Evolutionary conservation across 2,329 filamentous ascomycete species (phyloP), one percentile per base, ranked within the genome.

Genomic region (Aspergillus sp.): DNA sequence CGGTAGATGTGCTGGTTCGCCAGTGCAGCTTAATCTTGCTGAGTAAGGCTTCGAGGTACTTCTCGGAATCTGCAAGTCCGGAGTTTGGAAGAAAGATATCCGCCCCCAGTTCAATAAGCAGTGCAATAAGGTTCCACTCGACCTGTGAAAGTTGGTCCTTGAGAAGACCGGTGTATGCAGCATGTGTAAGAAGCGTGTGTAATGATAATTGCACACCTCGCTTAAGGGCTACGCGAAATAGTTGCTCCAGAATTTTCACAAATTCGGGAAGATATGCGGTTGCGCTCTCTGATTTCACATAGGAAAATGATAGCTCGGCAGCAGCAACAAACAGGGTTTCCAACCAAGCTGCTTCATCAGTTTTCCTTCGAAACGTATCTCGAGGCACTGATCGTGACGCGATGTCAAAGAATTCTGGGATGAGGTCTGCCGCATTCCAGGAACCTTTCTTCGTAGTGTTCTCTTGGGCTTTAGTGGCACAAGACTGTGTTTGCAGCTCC

Each of bases 301-400:
- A 69, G 12, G 70, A 75, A 45, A 70, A 78, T 9, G 73, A 71
- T 43, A 74, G 63, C 56, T 79, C 73, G 7, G 73, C 70, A 44
- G 80, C 68, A 31, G 70, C 70, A 23, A 75, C 72, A 55, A 82
- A 82, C n/a, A 81, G 67, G 3, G 73, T 74, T 64, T 81, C 79
- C 50, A 84, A 64, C 80, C 80, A 83, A 14, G 74, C 70, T 40
- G 76, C 76, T 65, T 83, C 81, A 23, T 75, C 67, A 7, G 73
- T 74, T 62, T 79, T 74, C 39, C 75, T 70, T 45, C 72, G 71
- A 46, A 78, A 77, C 11, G 75, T 73, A 56, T 76, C 72, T 56
- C 77, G 70, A 17, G 76, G 77, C 15, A 81, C 71, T 37, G 77
- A 77, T 37, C 77, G 74, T 23, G 77, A 74, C 3, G 79, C 77